Conservation (phyloP, 345 rosid species). For the Lepidium africanum region DNA sequence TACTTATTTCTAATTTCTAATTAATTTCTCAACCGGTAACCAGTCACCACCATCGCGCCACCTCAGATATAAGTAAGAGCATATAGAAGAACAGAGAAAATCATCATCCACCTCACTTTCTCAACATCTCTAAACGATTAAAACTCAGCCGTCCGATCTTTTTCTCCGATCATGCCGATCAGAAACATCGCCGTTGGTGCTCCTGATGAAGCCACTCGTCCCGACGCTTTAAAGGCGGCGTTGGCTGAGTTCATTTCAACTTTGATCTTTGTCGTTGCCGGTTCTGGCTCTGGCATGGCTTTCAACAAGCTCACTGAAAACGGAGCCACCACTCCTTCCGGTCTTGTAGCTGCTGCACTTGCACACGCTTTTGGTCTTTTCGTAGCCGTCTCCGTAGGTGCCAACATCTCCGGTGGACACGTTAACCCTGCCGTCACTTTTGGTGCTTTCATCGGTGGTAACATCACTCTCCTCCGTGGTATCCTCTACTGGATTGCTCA, state of each 20-base stretch:
- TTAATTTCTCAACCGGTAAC: conserved; percentile 8
- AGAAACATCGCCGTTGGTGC: conserved; percentile 77
- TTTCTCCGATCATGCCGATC: conserved; percentile 53
- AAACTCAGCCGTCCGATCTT: conserved; percentile 20
- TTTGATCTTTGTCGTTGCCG: conserved; percentile 82
- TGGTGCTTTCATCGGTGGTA: conserved; percentile 80
- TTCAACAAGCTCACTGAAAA: conserved; percentile 68
- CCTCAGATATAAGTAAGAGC: conserved; percentile 23
- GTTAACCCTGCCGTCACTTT: conserved; percentile 93
- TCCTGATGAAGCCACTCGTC: conserved; percentile 56
- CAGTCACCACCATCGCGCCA: conserved; percentile 5
- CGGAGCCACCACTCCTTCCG: conserved; percentile 65
- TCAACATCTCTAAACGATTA: neutral
- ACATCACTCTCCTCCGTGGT: conserved; percentile 83
- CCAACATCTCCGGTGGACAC: conserved; percentile 91
- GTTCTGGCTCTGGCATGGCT: conserved; percentile 93
- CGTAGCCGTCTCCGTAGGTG: conserved; percentile 69
- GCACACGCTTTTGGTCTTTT: conserved; percentile 82
- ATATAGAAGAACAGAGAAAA: neutral
- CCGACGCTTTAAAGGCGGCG: conserved; percentile 64
- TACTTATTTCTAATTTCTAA: neutral
- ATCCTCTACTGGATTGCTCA: conserved; percentile 86
- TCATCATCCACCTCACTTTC: conserved; percentile 14
- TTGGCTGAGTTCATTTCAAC: conserved; percentile 88
- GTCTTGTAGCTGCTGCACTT: conserved; percentile 68